A percentile compares a stretch with the other conserved stretches of the same genome.
Conservation (phyloP, 139 green algal genomes). For the Chlamydomonas sphaeroides region DNA sequence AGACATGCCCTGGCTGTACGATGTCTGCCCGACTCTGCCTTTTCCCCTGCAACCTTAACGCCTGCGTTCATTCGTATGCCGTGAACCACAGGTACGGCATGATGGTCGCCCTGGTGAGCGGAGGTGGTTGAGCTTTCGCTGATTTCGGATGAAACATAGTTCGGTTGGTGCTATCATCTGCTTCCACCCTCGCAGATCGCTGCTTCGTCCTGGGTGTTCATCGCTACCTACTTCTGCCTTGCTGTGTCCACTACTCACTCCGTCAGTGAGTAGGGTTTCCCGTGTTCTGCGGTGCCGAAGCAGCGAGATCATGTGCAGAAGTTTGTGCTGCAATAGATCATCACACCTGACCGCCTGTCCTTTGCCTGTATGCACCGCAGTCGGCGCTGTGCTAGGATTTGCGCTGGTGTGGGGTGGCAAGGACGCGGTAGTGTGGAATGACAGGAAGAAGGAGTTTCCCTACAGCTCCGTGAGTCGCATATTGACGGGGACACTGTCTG, state of each 20-base stretch:
- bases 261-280: constrained; percentile 23
- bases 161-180: no score
- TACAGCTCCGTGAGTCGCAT: constrained; percentile 10
- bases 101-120: no score
- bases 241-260: constrained; percentile 47
- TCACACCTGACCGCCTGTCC: background rate
- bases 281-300: background rate
- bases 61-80: no score
- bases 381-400: constrained; percentile 27
- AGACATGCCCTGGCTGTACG: no score
- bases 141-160: no score
- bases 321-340: no score
- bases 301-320: background rate
- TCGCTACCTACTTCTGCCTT: constrained; percentile 45
- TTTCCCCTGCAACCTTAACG: no score
- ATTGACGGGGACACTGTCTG: no score
- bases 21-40: no score
- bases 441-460: constrained; percentile 6
- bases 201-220: constrained; percentile 40
- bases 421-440: constrained; percentile 28
- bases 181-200: no score
- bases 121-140: no score
- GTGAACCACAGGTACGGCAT: no score
- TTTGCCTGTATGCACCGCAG: background rate
- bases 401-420: constrained; percentile 12